Percentiles rank a stretch among this genome's conserved stretches.
Conservation (phyloP, 2,329 filamentous ascomycete genomes). For the Xylaria sp. region DNA sequence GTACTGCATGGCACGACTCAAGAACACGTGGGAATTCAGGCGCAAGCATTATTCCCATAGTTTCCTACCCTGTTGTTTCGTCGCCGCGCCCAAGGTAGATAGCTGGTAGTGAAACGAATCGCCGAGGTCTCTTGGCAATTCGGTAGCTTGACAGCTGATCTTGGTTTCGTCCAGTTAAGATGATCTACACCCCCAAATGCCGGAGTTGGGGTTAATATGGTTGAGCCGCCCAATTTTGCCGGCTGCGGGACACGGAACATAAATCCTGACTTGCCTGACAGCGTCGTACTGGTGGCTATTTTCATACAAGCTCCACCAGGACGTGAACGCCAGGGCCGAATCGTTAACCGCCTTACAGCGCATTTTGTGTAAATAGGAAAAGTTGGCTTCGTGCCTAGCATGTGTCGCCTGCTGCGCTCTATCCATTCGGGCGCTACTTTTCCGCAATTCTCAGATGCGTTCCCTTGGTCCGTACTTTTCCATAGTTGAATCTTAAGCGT, state of each 20-base stretch:
- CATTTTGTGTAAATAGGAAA: background rate
- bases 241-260: slow-evolving; percentile 27
- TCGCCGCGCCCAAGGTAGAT: slow-evolving; percentile 17
- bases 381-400: background rate
- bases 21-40: slow-evolving; percentile 31
- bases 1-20: slow-evolving; percentile 17
- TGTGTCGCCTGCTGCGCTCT: slow-evolving; percentile 2
- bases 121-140: slow-evolving; percentile 32
- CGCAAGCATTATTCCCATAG: slow-evolving; percentile 28
- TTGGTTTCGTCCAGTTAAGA: slow-evolving; percentile 2
- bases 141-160: slow-evolving; percentile 13
- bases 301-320: slow-evolving; percentile 16
- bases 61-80: slow-evolving; percentile 16
- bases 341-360: background rate
- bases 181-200: slow-evolving; percentile 15
- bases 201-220: slow-evolving; percentile 32
- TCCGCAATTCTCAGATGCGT: slow-evolving; percentile 12
- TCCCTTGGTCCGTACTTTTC: slow-evolving; percentile 15
- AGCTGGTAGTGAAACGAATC: slow-evolving; percentile 15
- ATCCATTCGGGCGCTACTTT: slow-evolving; percentile 12
- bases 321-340: background rate
- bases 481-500: background rate
- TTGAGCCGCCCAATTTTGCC: slow-evolving; percentile 32
- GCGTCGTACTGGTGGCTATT: slow-evolving; percentile 15
- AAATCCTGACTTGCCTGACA: background rate